Percentiles rank a stretch among this genome's conserved stretches.
Conservation (phyloP, 139 green algal genomes). For the Asterochloris erici region DNA sequence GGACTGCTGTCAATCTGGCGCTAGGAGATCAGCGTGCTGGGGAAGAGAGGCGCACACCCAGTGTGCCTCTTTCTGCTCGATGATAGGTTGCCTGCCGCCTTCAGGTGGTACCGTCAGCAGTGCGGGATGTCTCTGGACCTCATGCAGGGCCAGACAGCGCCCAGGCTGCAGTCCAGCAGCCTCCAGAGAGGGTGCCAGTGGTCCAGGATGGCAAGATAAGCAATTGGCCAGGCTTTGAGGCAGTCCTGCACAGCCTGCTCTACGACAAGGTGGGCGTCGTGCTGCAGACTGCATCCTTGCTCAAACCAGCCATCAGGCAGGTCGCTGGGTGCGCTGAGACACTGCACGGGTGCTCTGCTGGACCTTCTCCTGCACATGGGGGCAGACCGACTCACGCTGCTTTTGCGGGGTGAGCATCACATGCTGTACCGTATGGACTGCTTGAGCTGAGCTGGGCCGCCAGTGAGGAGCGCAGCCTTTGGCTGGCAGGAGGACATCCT, state of each 20-base stretch:
- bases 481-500: constrained; percentile 43
- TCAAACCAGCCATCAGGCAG: too few relatives aligned
- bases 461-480: constrained; percentile 57
- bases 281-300: too few relatives aligned
- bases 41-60: background rate
- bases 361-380: background rate
- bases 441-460: constrained; percentile 60
- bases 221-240: constrained; percentile 64
- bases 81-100: background rate
- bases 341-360: too few relatives aligned
- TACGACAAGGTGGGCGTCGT: constrained; percentile 42
- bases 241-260: constrained; percentile 59
- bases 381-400: background rate
- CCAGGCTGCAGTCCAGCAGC: too few relatives aligned
- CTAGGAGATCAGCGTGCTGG: background rate
- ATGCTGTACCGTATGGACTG: background rate
- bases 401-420: background rate
- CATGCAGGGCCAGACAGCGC: background rate
- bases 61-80: background rate
- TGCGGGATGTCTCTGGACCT: background rate
- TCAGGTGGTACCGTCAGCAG: constrained; percentile 3
- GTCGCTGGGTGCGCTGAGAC: too few relatives aligned
- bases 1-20: background rate
- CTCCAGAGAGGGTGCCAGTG: background rate
- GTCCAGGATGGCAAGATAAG: constrained; percentile 40